phyloP scores from a whole-genome alignment of 352 stramenopile genomes.

The Pythium plurisporium region DNA sequence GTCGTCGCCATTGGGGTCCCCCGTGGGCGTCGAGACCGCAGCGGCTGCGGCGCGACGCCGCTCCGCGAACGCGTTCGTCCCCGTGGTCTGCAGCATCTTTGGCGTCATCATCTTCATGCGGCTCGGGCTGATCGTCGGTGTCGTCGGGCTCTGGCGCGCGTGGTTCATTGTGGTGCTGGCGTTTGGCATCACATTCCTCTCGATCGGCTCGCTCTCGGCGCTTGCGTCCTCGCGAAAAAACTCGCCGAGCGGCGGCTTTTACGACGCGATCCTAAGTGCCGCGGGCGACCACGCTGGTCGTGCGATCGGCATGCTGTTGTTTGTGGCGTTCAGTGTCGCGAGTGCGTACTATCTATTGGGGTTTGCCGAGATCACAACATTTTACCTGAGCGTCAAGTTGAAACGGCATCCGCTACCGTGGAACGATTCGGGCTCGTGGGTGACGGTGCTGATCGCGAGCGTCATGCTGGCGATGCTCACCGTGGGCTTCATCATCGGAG shows the following conservation, averaged over 20 bases:
- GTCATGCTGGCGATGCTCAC: slow-evolving; percentile 23
- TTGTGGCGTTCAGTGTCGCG: slow-evolving; percentile 31
- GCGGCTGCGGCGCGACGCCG: slow-evolving; percentile 15
- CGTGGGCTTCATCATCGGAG: slow-evolving; percentile 7
- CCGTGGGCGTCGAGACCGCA: slow-evolving; percentile 21
- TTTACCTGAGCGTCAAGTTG: slow-evolving; percentile 27
- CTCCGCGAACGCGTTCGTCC: slow-evolving; percentile 31
- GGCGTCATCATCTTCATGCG: slow-evolving; percentile 56
- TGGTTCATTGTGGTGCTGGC: slow-evolving; percentile 24
- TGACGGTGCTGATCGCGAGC: slow-evolving; percentile 30
- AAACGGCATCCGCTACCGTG: slow-evolving; percentile 31
- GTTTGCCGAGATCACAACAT: slow-evolving; percentile 44
- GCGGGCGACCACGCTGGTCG: slow-evolving; percentile 30
- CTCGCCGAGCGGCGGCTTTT: slow-evolving; percentile 14
- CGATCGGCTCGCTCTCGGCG: slow-evolving; percentile 44
- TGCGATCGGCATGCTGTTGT: slow-evolving; percentile 36
- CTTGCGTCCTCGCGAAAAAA: slow-evolving; percentile 26
- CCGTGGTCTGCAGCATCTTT: slow-evolving; percentile 51
- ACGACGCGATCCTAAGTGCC: slow-evolving; percentile 22
- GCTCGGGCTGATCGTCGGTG: slow-evolving; percentile 36
- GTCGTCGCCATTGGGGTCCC: slow-evolving; percentile 8
- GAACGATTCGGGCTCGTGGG: slow-evolving; percentile 31
- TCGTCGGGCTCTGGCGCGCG: slow-evolving; percentile 25
- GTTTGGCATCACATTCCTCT: slow-evolving; percentile 42
- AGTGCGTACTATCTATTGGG: slow-evolving; percentile 45